Base-by-base conservation (phyloP, 2,329 filamentous ascomycete genomes). In the Hymenoscyphus occultus region DNA sequence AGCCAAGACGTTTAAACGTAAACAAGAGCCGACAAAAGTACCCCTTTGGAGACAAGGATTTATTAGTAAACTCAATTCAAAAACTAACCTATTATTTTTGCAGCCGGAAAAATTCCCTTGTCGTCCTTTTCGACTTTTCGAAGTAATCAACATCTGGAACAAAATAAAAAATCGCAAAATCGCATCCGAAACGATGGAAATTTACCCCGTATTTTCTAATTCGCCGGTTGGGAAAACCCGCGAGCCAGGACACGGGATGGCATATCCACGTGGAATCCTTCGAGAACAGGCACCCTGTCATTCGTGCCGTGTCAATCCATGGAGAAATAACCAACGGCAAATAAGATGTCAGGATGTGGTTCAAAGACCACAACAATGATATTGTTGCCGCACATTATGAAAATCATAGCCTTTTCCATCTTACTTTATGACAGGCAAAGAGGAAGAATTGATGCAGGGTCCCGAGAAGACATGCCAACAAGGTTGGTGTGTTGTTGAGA, bases 171-270 rank as follows among this genome's bases (percentile, higher is more conserved):
- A 28, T 28, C 35, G 35, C 5, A 5, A 54, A 28, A 13, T 54
- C 48, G 5, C 48, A 54, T 54, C 48, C 19, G 48, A 54, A 22
- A 22, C 22, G 10, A 12, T 12, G 13, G 19, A 54, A 51, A 54
- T 22, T 54, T 54, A 54, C 48, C 48, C 48, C 48, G 22, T 22
- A 28, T 28, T 54, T 54, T 54, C 48, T n/a, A 54, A 54, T 54
- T 54, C 48, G 48, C 48, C 7, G n/a, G 19, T 51, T 51, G 45
- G 48, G 19, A 54, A 54, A 54, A 54, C 48, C 48, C 48, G 48
- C 48, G 19, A 54, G 48, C 48, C 48, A 54, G 48, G 48, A 28
- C 28, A 12, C 22, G 48, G 48, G 48, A 28, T 54, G 22, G 12
- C 48, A 10, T 54, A 19, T 54, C 48, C 48, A 54, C 48, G 48